Base-by-base conservation (phyloP, 2,329 filamentous ascomycete genomes). In the Claviceps citrina region DNA sequence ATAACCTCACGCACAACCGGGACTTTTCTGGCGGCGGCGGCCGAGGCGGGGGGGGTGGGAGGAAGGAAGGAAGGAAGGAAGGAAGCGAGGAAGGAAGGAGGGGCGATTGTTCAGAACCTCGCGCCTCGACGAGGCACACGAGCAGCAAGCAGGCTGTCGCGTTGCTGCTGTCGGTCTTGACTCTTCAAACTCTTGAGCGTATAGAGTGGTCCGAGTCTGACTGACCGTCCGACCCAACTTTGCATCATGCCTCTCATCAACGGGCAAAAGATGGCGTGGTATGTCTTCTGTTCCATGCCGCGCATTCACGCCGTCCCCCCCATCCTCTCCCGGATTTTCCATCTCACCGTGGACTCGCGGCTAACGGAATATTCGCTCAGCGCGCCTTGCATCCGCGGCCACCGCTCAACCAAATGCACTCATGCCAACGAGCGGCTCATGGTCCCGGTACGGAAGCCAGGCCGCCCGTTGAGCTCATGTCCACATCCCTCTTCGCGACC, bases 211-310 rank as follows among this genome's bases (percentile, higher is more conserved):
- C 15, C 31, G 31, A 34, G 16, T 7, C 10, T 25, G 12, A n/a
- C n/a, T n/a, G n/a, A n/a, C n/a, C 18, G 31, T 15, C 22, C 8
- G 22, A n/a, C n/a, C 4, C n/a, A 9, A 8, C n/a, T 5, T 31
- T 31, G 19, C 55, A 65, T 55, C 41, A 82, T 82, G 78, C 75
- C 76, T 54, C 66, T 78, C 36, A 76, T 83, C 49, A 73, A 81
- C 52, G 78, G 78, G 46, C 67, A 76, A 57, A 81, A 80, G 61
- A 81, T 83, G 69, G 78, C 78, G 55, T 83, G 78, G 78, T 83
- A 70, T 52, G 77, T 66, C 41, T 31, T 28, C 12, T 10, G 12
- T 26, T 16, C 6, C 9, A 16, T 20, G 9, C 25, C 24, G 7
- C 26, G 16, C 31, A 32, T n/a, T n/a, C n/a, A n/a, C n/a, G n/a